phyloP scores from a whole-genome alignment of 345 rosid species.

The Arabidopsis thaliana region DNA sequence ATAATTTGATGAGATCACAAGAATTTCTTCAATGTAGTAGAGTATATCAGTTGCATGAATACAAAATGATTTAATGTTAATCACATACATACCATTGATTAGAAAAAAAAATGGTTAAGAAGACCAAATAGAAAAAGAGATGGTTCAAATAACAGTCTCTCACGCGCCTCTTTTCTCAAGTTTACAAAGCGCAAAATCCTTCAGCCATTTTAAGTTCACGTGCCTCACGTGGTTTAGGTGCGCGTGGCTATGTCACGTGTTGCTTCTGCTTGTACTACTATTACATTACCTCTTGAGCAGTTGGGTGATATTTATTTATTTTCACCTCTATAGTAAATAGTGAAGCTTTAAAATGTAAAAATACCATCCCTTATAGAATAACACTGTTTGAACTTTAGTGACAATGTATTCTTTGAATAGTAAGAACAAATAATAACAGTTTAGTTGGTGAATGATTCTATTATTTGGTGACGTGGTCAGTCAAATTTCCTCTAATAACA shows the following conservation, averaged over 20 bases:
- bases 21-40: neutral
- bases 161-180: constrained; percentile 1
- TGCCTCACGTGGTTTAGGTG: neutral
- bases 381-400: neutral
- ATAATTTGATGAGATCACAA: neutral
- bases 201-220: neutral
- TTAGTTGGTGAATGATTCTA: neutral
- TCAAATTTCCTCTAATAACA: constrained; percentile 17
- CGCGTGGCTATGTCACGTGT: neutral
- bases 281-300: constrained; percentile 23
- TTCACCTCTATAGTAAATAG: neutral
- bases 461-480: constrained; percentile 28
- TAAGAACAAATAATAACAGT: constrained; percentile 9
- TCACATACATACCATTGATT: neutral
- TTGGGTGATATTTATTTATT: neutral
- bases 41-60: neutral
- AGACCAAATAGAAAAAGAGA: neutral
- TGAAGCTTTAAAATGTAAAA: neutral
- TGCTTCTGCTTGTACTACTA: constrained; percentile 1
- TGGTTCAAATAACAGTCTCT: neutral
- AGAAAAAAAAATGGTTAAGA: neutral
- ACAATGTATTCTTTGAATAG: neutral
- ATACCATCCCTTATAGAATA: neutral
- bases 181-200: neutral
- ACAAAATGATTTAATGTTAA: neutral